Evolutionary conservation across 495 filamentous ascomycete genomes (phyloP).

Genomic region (Penicillium desertorum): DNA sequence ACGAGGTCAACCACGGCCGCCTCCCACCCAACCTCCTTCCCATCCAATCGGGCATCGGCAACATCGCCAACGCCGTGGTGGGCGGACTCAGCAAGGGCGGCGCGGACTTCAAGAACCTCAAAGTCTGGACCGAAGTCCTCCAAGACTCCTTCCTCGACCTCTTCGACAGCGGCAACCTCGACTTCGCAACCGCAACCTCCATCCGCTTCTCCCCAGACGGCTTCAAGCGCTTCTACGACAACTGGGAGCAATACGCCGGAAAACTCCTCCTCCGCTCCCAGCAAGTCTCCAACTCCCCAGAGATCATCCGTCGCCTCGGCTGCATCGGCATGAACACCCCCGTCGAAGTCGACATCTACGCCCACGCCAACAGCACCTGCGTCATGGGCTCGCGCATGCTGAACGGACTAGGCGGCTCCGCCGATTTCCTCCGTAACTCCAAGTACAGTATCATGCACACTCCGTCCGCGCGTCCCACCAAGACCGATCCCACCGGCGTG

Average conservation of each 20-base stretch:
- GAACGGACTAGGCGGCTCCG: conserved; percentile 85
- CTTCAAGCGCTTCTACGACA: conserved; percentile 88
- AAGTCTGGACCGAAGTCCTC: conserved; percentile 92
- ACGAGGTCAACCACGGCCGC: conserved; percentile 75
- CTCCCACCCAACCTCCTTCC: conserved; percentile 77
- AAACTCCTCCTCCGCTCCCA: conserved; percentile 87
- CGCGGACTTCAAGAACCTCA: conserved; percentile 82
- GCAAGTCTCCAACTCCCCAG: conserved; percentile 88
- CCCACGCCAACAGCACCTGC: conserved; percentile 88
- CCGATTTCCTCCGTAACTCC: conserved; percentile 79
- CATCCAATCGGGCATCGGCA: conserved; percentile 87
- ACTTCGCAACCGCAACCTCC: conserved; percentile 89
- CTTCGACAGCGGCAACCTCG: conserved; percentile 85
- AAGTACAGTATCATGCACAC: conserved; percentile 97
- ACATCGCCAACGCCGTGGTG: conserved; percentile 92
- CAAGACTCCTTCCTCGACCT: conserved; percentile 94
- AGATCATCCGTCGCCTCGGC: conserved; percentile 86
- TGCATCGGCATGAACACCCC: conserved; percentile 96
- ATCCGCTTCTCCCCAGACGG: conserved; percentile 90
- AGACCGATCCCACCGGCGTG: conserved; percentile 80
- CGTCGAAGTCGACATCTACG: conserved; percentile 92
- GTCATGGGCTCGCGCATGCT: conserved; percentile 91
- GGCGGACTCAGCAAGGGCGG: conserved; percentile 73
- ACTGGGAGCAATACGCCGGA: conserved; percentile 75
- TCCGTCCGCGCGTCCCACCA: conserved; percentile 73